These are phyloP conservation scores for Capsicum chinense DNA, from an alignment of 257 asterid genomes.

Conservation along the genomic window DNA sequence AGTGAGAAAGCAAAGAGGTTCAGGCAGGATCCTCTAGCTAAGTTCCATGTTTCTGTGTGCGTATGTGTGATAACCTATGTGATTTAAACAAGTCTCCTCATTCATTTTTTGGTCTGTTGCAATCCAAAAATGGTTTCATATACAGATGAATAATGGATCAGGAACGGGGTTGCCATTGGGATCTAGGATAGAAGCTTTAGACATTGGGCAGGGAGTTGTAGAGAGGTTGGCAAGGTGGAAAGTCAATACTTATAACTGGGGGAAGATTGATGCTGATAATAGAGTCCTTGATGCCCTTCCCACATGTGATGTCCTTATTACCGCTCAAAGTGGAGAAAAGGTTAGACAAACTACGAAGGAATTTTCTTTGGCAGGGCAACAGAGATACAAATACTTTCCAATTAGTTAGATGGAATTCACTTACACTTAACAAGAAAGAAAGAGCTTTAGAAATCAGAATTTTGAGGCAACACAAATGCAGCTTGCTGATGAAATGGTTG, in stretches of 20 bases:
- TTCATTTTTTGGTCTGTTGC: background rate
- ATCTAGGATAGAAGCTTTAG: background rate
- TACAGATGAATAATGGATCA: constrained; percentile 24
- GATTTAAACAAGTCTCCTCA: background rate
- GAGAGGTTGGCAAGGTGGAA: background rate
- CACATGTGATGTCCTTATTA: background rate
- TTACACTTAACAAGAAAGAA: background rate
- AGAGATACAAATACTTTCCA: constrained; percentile 1
- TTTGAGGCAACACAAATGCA: constrained; percentile 9
- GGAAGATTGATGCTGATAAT: background rate
- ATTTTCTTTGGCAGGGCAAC: background rate
- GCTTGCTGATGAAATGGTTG: background rate
- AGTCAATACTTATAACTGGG: background rate
- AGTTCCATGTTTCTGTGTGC: background rate
- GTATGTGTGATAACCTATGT: background rate
- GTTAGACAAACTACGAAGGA: constrained; percentile 14
- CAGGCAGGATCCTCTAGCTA: background rate
- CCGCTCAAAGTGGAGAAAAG: background rate
- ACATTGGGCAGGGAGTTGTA: background rate
- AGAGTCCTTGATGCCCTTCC: background rate
- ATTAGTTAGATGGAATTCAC: background rate
- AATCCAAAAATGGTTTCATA: constrained; percentile 9
- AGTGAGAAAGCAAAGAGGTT: constrained; percentile 16
- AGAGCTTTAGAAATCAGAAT: background rate
- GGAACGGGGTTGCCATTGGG: background rate